Conservation (phyloP, 2,329 filamentous ascomycete species). For the Fusarium sp. region DNA sequence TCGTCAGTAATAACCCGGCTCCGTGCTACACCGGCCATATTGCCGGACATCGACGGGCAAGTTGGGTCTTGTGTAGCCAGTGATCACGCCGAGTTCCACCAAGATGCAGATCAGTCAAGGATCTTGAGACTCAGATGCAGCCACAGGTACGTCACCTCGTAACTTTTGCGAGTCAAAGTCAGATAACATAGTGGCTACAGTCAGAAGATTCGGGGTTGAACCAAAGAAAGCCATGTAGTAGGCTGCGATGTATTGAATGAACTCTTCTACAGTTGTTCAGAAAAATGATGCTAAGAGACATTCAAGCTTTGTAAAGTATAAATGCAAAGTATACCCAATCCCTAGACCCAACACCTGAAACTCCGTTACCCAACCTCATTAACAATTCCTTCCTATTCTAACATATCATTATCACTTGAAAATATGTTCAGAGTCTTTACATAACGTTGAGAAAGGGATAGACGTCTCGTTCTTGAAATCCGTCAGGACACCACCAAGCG, state of each 20-base stretch:
- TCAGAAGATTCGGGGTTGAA: not conserved
- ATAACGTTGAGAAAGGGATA: slow-evolving; percentile 27
- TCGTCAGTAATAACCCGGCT: not conserved
- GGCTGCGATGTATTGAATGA: not conserved
- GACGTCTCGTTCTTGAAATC: slow-evolving; percentile 34
- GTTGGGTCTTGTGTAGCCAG: not conserved
- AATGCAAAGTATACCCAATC: not conserved
- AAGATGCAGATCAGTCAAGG: not conserved
- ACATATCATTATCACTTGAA: slow-evolving; percentile 1
- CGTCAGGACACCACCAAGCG: slow-evolving; percentile 39
- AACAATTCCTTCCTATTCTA: not conserved
- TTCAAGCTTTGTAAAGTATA: not conserved
- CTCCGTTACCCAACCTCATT: slow-evolving; percentile 17
- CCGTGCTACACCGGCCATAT: not conserved
- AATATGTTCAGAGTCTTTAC: slow-evolving; percentile 15
- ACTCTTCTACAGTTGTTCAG: not conserved
- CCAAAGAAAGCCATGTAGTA: not conserved
- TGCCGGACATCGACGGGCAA: not conserved
- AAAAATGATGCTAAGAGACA: not conserved
- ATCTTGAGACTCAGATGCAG: not conserved
- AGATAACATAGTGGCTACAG: no score
- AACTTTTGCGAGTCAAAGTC: not conserved
- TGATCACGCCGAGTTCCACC: not conserved
- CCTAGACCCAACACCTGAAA: slow-evolving; percentile 11
- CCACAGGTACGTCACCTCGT: not conserved